phyloP scores from a whole-genome alignment of 2,329 filamentous ascomycete species.

The Alternaria brassicicola region DNA sequence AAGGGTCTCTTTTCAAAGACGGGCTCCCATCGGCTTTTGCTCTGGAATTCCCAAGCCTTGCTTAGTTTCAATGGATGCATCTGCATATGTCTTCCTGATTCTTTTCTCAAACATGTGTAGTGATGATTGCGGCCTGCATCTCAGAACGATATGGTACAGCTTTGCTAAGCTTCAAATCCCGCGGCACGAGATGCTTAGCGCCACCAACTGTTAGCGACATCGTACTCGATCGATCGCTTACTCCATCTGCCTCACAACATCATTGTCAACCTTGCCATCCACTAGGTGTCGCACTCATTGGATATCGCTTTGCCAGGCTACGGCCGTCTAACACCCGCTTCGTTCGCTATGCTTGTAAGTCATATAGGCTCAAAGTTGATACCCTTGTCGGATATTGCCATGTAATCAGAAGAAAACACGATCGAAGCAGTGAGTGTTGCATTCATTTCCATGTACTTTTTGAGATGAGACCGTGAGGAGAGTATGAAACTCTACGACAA shows the following conservation, averaged over 20 bases:
- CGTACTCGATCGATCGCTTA: conserved; percentile 8
- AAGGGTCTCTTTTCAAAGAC: neutral
- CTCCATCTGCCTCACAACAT: conserved; percentile 5
- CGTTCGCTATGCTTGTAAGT: neutral
- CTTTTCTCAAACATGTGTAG: neutral
- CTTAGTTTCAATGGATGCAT: neutral
- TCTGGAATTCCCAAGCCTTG: neutral
- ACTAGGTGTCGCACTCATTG: neutral
- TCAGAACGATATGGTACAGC: neutral
- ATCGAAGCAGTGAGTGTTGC: neutral
- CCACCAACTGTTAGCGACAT: conserved; percentile 8
- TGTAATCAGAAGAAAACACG: neutral
- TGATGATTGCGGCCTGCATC: neutral
- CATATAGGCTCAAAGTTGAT: neutral
- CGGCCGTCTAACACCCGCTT: neutral
- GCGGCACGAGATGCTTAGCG: conserved; percentile 10
- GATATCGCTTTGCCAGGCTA: neutral
- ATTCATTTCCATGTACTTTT: neutral
- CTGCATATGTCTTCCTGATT: neutral
- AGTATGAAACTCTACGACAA: neutral
- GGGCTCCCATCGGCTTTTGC: neutral
- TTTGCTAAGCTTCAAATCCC: conserved; percentile 11
- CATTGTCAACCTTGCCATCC: neutral
- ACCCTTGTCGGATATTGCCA: neutral
- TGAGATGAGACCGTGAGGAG: neutral